Evolutionary conservation across 352 stramenopile species (phyloP).

Genomic region (Aphanomyces euteiches): DNA sequence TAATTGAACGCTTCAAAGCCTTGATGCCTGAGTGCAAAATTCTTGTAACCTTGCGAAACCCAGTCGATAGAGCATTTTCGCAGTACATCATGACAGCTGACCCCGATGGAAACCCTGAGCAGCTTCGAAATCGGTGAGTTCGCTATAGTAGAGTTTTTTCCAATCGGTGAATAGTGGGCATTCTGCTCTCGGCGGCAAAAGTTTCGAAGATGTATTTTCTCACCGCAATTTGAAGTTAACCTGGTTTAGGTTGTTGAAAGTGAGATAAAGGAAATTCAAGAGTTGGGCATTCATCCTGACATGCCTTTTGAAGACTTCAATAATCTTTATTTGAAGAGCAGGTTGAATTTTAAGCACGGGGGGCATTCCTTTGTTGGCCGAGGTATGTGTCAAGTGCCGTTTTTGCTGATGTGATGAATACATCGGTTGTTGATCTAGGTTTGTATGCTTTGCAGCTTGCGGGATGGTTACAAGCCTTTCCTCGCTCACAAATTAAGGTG

Average conservation of each 20-base stretch:
- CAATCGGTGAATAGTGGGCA: slow-evolving; percentile 38
- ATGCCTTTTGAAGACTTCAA: slow-evolving; percentile 76
- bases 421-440: slow-evolving; percentile 47
- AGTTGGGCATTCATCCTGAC: slow-evolving; percentile 59
- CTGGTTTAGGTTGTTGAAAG: slow-evolving; percentile 47
- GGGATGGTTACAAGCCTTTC: slow-evolving; percentile 90
- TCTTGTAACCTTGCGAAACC: slow-evolving; percentile 78
- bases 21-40: slow-evolving; percentile 80
- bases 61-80: slow-evolving; percentile 80
- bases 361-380: slow-evolving; percentile 78
- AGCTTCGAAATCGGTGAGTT: slow-evolving; percentile 61
- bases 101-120: slow-evolving; percentile 59
- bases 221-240: background rate
- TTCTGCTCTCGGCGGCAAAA: slow-evolving; percentile 54
- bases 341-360: slow-evolving; percentile 53
- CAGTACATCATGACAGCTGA: slow-evolving; percentile 88
- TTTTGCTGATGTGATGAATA: slow-evolving; percentile 11
- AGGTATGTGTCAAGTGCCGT: slow-evolving; percentile 10
- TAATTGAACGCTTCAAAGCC: slow-evolving; percentile 74
- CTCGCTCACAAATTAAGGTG: slow-evolving; percentile 86
- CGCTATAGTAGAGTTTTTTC: background rate
- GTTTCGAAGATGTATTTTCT: slow-evolving; percentile 52
- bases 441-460: slow-evolving; percentile 94
- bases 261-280: slow-evolving; percentile 60
- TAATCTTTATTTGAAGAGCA: slow-evolving; percentile 47